Conservation (phyloP, 108 stramenopile genomes). For the Nitzschia sp. region DNA sequence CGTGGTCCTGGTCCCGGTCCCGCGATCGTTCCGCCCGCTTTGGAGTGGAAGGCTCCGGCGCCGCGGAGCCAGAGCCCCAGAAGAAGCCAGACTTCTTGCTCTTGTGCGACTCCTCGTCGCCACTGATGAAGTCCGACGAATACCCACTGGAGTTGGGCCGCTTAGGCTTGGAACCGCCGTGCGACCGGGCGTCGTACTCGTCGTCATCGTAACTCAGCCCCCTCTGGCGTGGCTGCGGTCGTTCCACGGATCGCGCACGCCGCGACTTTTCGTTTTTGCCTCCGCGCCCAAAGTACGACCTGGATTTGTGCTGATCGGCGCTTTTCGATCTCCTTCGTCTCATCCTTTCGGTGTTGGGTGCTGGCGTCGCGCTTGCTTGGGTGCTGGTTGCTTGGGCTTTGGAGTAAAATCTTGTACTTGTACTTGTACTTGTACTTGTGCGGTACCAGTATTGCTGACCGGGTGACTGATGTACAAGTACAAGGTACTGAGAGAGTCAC, state of each 20-base stretch:
- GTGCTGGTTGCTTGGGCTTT: neutral
- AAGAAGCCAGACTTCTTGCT: conserved; percentile 2
- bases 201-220: conserved; percentile 2
- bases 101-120: neutral
- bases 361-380: neutral
- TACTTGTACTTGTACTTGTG: neutral
- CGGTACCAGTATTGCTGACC: neutral
- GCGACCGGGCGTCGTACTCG: neutral
- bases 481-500: neutral
- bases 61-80: neutral
- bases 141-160: neutral
- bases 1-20: neutral
- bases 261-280: neutral
- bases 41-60: neutral
- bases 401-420: neutral
- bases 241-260: conserved; percentile 9
- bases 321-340: conserved; percentile 1
- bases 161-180: neutral
- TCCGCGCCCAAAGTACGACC: neutral
- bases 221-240: neutral
- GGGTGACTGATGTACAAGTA: neutral
- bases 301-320: neutral
- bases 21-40: neutral
- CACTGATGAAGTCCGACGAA: conserved; percentile 3
- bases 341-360: neutral